A percentile compares a stretch with the other conserved stretches of the same genome.
These are phyloP conservation scores for Angomonas deanei DNA, from an alignment of 208 protist species.

Conservation along the genomic window DNA sequence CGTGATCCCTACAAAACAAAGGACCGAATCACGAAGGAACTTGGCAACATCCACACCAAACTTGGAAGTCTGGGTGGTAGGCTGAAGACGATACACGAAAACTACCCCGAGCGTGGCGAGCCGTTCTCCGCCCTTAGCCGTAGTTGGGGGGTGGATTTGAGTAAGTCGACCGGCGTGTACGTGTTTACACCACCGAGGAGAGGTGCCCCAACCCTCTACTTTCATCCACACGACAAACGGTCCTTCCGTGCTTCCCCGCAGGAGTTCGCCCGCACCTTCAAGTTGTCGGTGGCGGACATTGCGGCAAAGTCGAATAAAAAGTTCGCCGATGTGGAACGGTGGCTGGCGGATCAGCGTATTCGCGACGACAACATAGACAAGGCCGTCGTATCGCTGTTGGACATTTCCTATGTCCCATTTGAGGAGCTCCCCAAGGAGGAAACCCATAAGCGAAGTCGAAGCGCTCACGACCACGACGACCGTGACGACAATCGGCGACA, in stretches of 20 bases:
- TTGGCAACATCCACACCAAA: too few species aligned
- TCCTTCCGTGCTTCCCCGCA: constrained; percentile 67
- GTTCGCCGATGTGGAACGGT: constrained; percentile 42
- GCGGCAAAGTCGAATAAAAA: constrained; percentile 16
- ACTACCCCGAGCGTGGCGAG: constrained; percentile 15
- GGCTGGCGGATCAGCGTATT: constrained; percentile 60
- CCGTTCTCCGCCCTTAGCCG: constrained; percentile 22
- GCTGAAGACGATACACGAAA: neutral
- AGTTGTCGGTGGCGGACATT: constrained; percentile 35
- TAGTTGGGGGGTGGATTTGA: constrained; percentile 26
- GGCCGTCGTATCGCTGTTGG: constrained; percentile 44
- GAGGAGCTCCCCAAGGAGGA: constrained; percentile 18
- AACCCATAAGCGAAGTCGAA: neutral
- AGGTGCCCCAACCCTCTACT: neutral
- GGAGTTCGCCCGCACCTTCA: constrained; percentile 50
- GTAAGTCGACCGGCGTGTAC: constrained; percentile 26
- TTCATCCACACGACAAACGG: constrained; percentile 42
- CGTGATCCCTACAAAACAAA: neutral
- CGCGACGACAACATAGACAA: constrained; percentile 50
- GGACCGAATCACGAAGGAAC: too few species aligned
- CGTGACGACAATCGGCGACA: neutral
- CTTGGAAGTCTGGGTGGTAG: neutral
- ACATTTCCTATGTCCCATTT: constrained; percentile 35
- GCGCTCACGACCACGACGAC: neutral
- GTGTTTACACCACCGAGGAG: constrained; percentile 12